Evolutionary conservation across 352 stramenopile genomes (phyloP).

Genomic region (Phytophthora pluvialis): DNA sequence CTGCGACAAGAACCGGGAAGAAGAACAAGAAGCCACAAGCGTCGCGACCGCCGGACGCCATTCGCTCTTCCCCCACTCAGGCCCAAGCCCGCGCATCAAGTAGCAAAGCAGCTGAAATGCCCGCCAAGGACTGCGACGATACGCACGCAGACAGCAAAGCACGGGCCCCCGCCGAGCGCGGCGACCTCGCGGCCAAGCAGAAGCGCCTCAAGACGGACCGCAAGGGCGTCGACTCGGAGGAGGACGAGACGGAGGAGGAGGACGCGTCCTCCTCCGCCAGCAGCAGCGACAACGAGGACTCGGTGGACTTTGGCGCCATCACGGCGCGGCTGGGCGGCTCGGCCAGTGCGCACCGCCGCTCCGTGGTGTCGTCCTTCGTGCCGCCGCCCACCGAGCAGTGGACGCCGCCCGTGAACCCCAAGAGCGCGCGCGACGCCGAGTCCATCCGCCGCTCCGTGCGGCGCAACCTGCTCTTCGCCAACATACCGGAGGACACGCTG

Average conservation of each 20-base stretch:
- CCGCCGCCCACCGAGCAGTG: constrained; percentile 51
- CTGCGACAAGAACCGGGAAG: constrained; percentile 22
- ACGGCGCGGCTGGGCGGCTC: constrained; percentile 43
- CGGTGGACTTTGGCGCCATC: constrained; percentile 52
- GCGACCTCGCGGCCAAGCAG: constrained; percentile 27
- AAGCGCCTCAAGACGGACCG: constrained; percentile 43
- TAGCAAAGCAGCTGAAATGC: constrained; percentile 23
- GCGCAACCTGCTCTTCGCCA: constrained; percentile 72
- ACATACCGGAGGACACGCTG: constrained; percentile 70
- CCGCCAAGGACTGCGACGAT: constrained; percentile 40
- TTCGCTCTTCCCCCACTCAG: constrained; percentile 19
- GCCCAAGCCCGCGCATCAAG: not conserved
- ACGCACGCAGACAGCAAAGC: constrained; percentile 44
- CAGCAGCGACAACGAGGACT: constrained; percentile 41
- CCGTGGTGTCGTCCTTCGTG: constrained; percentile 65
- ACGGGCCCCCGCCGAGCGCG: constrained; percentile 18
- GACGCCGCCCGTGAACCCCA: constrained; percentile 57
- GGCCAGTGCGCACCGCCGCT: constrained; percentile 51
- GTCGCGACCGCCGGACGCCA: constrained; percentile 27
- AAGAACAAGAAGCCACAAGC: constrained; percentile 38
- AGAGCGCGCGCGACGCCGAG: constrained; percentile 56
- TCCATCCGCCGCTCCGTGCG: constrained; percentile 65
- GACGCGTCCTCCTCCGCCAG: constrained; percentile 32
- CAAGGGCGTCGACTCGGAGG: constrained; percentile 24
- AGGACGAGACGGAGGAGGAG: constrained; percentile 41